phyloP scores from a whole-genome alignment of 768 basidiomycete species.

The Hericium erinaceus region DNA sequence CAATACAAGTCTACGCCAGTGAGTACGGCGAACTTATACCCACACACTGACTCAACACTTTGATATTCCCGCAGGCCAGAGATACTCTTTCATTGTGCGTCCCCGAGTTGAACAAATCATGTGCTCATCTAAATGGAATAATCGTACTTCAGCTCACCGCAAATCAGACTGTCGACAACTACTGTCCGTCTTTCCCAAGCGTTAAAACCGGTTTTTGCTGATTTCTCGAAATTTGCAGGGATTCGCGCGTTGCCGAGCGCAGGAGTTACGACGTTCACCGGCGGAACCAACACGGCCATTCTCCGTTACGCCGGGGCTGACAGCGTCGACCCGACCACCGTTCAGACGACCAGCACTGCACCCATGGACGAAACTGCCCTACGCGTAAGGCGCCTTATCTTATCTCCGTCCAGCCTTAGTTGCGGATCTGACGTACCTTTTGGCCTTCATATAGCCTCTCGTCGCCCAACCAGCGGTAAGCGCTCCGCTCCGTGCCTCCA shows the following conservation, averaged over 20 bases:
- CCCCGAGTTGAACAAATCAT: not conserved
- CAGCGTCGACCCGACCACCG: constrained; percentile 26
- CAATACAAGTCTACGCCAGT: constrained; percentile 28
- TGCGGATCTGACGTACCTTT: not conserved
- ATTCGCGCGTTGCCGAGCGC: not conserved
- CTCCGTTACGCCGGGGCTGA: constrained; percentile 31
- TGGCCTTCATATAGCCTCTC: not conserved
- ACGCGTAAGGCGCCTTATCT: not conserved
- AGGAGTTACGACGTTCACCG: not conserved
- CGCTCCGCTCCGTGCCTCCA: too few species aligned
- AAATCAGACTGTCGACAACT: constrained; percentile 29
- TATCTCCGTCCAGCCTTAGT: not conserved
- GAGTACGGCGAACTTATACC: not conserved
- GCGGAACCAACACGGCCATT: constrained; percentile 26
- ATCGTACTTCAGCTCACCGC: constrained; percentile 18
- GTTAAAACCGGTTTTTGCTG: not conserved
- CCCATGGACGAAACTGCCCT: not conserved
- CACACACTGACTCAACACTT: not conserved
- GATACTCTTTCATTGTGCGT: constrained; percentile 2
- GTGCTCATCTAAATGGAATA: not conserved
- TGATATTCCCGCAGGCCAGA: not conserved
- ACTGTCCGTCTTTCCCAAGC: constrained; percentile 19
- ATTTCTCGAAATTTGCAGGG: not conserved
- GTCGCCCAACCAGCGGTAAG: not conserved
- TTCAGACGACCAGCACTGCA: not conserved